Base-by-base conservation (phyloP, 345 rosid genomes). In the Melastoma malabathricum region DNA sequence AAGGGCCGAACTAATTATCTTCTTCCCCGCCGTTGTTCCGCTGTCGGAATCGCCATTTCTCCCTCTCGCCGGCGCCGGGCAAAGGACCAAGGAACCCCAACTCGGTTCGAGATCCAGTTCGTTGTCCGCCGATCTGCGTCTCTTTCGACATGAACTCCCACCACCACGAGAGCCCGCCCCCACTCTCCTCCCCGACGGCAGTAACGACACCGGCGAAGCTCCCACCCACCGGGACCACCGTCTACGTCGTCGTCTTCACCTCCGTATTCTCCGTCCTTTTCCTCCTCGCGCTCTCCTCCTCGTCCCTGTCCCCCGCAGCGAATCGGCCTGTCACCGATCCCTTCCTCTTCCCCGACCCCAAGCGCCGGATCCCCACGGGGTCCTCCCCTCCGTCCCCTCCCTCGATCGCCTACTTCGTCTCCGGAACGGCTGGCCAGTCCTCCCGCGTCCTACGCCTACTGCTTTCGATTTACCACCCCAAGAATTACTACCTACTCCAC, bases 401-500 rank as follows among this genome's bases (percentile, higher is more conserved):
- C 20, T 80, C 94, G 44, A 47, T 90, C 43, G 93, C 89, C 31
- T 90, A 84, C 70, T 61, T 82, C 51, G 71, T 90, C 18, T 70
- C 82, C 6, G 96, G 96, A 49, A 82, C 96, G 52, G 72, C 76
- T 18, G 86, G 77, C 7, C 89, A 90, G 47, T 61, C 79, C 8
- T 57, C 6, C 54, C 82, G 89, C 61, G 63, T 86, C 65, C 87
- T 90, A 52, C 85, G 98, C 43, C 81, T 90, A 25, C 76, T 90
- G 45, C 70, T 51, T 65, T 89, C 96, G 31, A 49, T 72, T 20
- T 90, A 86, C 68, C 98, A 90, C 60, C 98, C 98, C 15, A 65
- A 73, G 54, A 90, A 86, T 52, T 86, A 67, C 0, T 90, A 86
- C 70, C 79, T 90, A 7, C 86, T 90, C 49, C 96, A 90, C 64